Evolutionary conservation across 345 rosid genomes (phyloP).

Genomic region (Microthlaspi erraticum): DNA sequence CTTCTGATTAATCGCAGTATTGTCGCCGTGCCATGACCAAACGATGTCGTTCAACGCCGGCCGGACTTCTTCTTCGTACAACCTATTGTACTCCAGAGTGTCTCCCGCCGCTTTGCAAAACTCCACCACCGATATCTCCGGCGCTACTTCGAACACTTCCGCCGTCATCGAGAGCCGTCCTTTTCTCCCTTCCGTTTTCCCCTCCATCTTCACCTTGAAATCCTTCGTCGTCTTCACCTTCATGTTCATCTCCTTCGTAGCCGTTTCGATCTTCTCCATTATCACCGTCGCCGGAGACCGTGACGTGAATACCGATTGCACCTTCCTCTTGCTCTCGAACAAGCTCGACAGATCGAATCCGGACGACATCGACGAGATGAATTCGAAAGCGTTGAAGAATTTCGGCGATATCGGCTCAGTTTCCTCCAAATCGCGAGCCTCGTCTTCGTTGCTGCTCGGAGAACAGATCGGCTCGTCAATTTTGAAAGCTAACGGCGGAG

Average conservation of each 20-base stretch:
- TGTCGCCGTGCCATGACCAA: slow-evolving; percentile 88
- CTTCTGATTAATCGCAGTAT: not conserved
- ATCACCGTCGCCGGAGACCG: slow-evolving; percentile 55
- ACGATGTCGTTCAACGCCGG: slow-evolving; percentile 79
- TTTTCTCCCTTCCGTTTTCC: slow-evolving; percentile 64
- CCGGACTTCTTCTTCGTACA: slow-evolving; percentile 67
- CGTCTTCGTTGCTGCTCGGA: slow-evolving; percentile 2
- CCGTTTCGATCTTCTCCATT: slow-evolving; percentile 58
- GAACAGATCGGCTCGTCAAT: slow-evolving; percentile 45
- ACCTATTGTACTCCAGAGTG: slow-evolving; percentile 57
- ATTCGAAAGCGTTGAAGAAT: slow-evolving; percentile 73
- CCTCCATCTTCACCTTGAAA: slow-evolving; percentile 56
- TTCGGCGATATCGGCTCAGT: slow-evolving; percentile 38
- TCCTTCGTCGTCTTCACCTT: slow-evolving; percentile 52
- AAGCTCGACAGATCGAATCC: slow-evolving; percentile 80
- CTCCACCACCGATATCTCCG: slow-evolving; percentile 72
- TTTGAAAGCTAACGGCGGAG: slow-evolving; percentile 41
- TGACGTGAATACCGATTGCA: slow-evolving; percentile 66
- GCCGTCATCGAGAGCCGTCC: slow-evolving; percentile 66
- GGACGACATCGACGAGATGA: slow-evolving; percentile 81
- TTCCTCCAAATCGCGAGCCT: slow-evolving; percentile 6
- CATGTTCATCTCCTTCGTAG: slow-evolving; percentile 61
- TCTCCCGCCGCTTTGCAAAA: slow-evolving; percentile 71
- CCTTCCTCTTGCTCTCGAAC: slow-evolving; percentile 60
- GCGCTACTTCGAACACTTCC: slow-evolving; percentile 70